Percentiles rank a stretch among this genome's conserved stretches.
Evolutionary conservation across 768 basidiomycete species (phyloP).

Genomic region (Rossbeevera mucosa): DNA sequence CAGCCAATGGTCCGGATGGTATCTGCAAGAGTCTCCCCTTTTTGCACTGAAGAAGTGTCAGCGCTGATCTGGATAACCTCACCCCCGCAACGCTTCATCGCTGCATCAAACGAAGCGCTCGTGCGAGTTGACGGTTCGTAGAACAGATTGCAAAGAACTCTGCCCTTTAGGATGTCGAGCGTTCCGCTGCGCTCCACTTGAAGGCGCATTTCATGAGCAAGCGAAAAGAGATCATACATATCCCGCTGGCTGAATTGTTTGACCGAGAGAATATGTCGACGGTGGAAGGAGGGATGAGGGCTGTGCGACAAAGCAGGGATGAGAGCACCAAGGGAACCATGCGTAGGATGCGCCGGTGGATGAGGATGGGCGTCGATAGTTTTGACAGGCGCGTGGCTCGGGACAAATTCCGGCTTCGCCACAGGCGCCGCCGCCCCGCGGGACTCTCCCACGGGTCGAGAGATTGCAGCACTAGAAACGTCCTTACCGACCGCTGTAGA

Average conservation of each 20-base stretch:
- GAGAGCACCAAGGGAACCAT: constrained; percentile 9
- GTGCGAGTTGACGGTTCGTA: constrained; percentile 98
- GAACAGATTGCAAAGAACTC: constrained; percentile 87
- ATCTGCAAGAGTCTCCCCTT: constrained; percentile 91
- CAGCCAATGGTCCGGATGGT: constrained; percentile 92
- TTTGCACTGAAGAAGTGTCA: constrained; percentile 82
- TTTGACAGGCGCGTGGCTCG: constrained; percentile 33
- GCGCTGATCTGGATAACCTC: constrained; percentile 83
- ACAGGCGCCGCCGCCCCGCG: constrained; percentile 18
- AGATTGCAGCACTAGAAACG: constrained; percentile 58
- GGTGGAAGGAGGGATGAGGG: constrained; percentile 85
- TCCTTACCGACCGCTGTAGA: constrained; percentile 61
- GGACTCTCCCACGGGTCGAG: constrained; percentile 34
- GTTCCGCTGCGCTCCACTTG: constrained; percentile 90
- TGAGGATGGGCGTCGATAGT: constrained; percentile 23
- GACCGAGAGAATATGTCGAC: constrained; percentile 89
- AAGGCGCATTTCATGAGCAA: constrained; percentile 95
- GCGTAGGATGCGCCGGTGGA: constrained; percentile 9
- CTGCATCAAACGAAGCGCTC: constrained; percentile 93
- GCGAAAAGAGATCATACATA: constrained; percentile 87
- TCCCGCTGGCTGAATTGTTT: constrained; percentile 90
- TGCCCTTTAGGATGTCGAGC: constrained; percentile 86
- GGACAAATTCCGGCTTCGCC: constrained; percentile 25
- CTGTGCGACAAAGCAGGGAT: constrained; percentile 20
- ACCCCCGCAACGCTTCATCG: constrained; percentile 98